Evolutionary conservation across 495 filamentous ascomycete species (phyloP), one percentile per base, ranked within the genome.

Genomic region (Evernia prunastri): DNA sequence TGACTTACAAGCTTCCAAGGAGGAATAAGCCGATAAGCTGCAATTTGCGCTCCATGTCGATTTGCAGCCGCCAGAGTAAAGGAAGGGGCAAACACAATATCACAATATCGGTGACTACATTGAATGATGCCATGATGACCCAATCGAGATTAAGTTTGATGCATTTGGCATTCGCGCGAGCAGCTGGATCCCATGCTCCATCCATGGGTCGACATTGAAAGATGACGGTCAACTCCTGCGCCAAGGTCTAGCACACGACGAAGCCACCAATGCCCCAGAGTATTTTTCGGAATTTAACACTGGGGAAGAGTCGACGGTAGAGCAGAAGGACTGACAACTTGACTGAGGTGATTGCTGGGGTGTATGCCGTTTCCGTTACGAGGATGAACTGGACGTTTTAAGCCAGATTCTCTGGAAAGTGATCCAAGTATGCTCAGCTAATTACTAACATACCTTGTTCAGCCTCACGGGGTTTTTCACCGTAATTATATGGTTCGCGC

Each of bases 251-350:
- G 60, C 67, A 67, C 8, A 70, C 49, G 7, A 70, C 66, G 56
- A 74, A 61, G n/a, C 36, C 66, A 11, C 69, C 67, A 15, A 77
- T 49, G 25, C 53, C 40, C 68, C 71, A 76, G 36, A 70, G 67
- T 47, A 68, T 56, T 23, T 60, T 58, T 40, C 69, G 70, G 53
- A 69, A 71, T 18, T 62, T 59, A 0, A 11, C 43, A 23, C 67
- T 61, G 15, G 68, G 70, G 58, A 78, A 74, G 59, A 78, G 70
- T 23, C 75, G 72, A 17, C 70, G 66, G 65, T 76, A 78, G 49
- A 77, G 73, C n/a, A 72, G 58, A 29, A 76, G 71, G 45, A 75
- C 73, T 2, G 78, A 78, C 45, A 79, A 69, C 39, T 80, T 77
- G 59, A 72, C 74, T 17, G 76, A 72, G 4, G 72, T 64, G 69